These are phyloP conservation scores for Venturia asperata DNA, from an alignment of 2,329 filamentous ascomycete species.

Conservation along the genomic window DNA sequence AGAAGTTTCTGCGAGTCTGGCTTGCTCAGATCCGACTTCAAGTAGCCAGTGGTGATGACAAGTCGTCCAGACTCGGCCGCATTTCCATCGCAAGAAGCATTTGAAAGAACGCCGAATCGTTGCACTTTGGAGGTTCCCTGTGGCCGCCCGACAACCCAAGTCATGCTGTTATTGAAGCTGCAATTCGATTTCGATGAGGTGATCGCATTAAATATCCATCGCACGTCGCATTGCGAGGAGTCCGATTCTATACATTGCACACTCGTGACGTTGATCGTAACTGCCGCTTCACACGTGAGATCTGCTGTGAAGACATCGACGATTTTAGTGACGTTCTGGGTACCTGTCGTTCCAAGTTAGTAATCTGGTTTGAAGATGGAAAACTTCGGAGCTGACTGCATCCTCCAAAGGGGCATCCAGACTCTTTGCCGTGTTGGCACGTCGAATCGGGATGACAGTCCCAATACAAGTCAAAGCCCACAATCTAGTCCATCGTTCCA, in stretches of 20 bases:
- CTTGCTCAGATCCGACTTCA: neutral
- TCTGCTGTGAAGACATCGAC: conserved; percentile 1
- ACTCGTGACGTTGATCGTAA: neutral
- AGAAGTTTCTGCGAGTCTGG: conserved; percentile 2
- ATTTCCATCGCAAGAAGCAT: neutral
- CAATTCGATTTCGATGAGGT: neutral
- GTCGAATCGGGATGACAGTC: no score
- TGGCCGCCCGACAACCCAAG: neutral
- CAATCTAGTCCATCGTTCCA: no score
- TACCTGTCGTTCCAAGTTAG: no score
- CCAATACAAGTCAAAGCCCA: no score
- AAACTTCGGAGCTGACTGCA: no score
- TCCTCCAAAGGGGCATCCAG: no score
- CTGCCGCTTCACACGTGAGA: neutral
- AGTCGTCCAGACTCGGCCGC: neutral
- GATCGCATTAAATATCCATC: neutral
- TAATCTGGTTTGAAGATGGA: no score
- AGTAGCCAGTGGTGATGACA: conserved; percentile 8
- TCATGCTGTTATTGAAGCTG: neutral
- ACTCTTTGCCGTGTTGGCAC: no score
- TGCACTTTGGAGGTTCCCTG: neutral
- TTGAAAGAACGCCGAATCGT: conserved; percentile 10
- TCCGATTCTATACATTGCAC: neutral
- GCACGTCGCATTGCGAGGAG: neutral
- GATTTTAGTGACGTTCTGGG: neutral